Conservation (phyloP, 208 protist genomes). For the Herpetomonas samuelpessoai region DNA sequence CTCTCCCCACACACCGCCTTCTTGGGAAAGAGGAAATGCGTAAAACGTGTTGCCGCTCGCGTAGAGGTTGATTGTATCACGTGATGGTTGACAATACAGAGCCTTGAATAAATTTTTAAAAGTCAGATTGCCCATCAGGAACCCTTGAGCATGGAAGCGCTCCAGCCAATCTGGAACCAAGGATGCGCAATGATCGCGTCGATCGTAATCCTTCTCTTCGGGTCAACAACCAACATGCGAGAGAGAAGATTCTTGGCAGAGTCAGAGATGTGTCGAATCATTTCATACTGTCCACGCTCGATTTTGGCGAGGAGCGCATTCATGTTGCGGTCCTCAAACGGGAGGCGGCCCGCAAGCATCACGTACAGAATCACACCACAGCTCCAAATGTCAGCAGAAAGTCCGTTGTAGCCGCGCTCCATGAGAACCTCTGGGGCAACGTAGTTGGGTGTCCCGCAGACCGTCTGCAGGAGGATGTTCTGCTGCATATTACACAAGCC, state of each 20-base stretch:
- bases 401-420: constrained; percentile 91
- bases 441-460: constrained; percentile 92
- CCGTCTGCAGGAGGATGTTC: constrained; percentile 81
- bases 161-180: constrained; percentile 67
- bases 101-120: too few species aligned
- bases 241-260: constrained; percentile 61
- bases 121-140: neutral
- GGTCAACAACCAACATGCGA: constrained; percentile 58
- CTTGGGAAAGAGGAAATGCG: too few species aligned
- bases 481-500: constrained; percentile 88
- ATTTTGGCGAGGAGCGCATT: constrained; percentile 93
- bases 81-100: too few species aligned
- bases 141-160: constrained; percentile 12
- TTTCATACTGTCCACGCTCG: constrained; percentile 86
- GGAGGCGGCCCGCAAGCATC: constrained; percentile 91
- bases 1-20: too few species aligned
- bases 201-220: constrained; percentile 52
- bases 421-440: constrained; percentile 94
- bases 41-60: too few species aligned
- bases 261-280: constrained; percentile 75
- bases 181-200: constrained; percentile 55
- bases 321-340: constrained; percentile 92
- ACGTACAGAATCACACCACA: constrained; percentile 97
- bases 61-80: too few species aligned
- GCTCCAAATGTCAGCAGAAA: constrained; percentile 96